These are phyloP conservation scores for Starmera quercuum DNA, from an alignment of 805 yeast genomes.

Conservation along the genomic window DNA sequence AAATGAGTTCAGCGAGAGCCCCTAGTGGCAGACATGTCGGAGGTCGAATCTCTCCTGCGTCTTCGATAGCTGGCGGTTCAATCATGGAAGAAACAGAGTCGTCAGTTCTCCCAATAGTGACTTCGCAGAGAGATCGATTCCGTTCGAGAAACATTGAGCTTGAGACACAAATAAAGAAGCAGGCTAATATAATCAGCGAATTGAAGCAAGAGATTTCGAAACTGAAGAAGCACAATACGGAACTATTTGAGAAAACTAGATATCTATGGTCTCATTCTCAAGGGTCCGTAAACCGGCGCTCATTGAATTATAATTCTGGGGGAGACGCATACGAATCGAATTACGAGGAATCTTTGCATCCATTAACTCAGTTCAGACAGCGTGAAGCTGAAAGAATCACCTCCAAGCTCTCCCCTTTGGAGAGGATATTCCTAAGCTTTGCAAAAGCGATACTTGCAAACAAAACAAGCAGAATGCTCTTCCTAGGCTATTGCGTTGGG, in stretches of 20 bases:
- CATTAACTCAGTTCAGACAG: constrained; percentile 74
- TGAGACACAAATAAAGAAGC: constrained; percentile 70
- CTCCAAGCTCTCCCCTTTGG: constrained; percentile 67
- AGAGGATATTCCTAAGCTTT: constrained; percentile 65
- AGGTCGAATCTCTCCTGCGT: constrained; percentile 42
- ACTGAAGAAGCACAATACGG: constrained; percentile 68
- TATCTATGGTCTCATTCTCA: constrained; percentile 47
- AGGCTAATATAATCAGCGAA: constrained; percentile 43
- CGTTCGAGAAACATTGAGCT: constrained; percentile 75
- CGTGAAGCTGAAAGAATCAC: constrained; percentile 70
- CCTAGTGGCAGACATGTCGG: too few species aligned
- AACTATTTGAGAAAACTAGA: constrained; percentile 71
- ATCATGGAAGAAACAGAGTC: constrained; percentile 34
- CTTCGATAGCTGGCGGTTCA: constrained; percentile 39
- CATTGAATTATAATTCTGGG: constrained; percentile 19
- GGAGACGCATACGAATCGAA: constrained; percentile 39
- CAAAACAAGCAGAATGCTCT: constrained; percentile 60
- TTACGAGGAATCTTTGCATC: constrained; percentile 75
- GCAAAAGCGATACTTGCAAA: constrained; percentile 74
- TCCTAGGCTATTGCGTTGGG: constrained; percentile 65
- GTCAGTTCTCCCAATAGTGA: constrained; percentile 73
- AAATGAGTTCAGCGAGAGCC: constrained; percentile 25
- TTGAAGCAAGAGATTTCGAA: constrained; percentile 56
- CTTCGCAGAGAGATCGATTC: constrained; percentile 93
- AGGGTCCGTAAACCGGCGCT: constrained; percentile 13